These are phyloP conservation scores for Metschnikowia lochheadii DNA, from an alignment of 805 yeast genomes.

Conservation along the genomic window DNA sequence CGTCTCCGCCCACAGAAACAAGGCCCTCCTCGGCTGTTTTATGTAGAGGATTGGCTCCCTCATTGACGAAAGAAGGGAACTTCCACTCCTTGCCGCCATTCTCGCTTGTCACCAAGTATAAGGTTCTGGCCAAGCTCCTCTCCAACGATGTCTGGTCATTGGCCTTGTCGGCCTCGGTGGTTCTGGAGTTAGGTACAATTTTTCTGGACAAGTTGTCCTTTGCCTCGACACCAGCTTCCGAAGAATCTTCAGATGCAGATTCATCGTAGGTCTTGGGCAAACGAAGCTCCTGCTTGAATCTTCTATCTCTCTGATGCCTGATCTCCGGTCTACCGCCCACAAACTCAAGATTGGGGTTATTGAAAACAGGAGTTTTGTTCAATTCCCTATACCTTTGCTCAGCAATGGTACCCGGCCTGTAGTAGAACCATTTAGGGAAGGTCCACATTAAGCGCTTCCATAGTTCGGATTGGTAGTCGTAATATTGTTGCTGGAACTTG, in stretches of 20 bases:
- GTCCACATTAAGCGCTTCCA: conserved; percentile 96
- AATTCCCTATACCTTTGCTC: conserved; percentile 74
- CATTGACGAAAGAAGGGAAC: conserved; percentile 65
- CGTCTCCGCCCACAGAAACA: conserved; percentile 64
- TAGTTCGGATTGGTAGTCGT: conserved; percentile 78
- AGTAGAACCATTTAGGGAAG: conserved; percentile 90
- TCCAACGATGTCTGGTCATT: conserved; percentile 68
- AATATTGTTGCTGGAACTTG: conserved; percentile 69
- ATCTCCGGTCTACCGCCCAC: conserved; percentile 83
- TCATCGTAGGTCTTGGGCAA: conserved; percentile 62
- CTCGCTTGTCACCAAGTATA: conserved; percentile 65
- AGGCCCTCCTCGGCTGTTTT: conserved; percentile 72
- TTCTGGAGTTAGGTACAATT: conserved; percentile 64
- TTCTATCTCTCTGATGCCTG: conserved; percentile 83
- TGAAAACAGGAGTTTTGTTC: conserved; percentile 70
- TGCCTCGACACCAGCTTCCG: conserved; percentile 10
- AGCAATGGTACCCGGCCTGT: conserved; percentile 82
- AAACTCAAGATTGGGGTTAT: conserved; percentile 72
- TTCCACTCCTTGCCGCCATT: conserved; percentile 50
- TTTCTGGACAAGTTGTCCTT: conserved; percentile 60
- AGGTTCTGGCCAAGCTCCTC: conserved; percentile 71
- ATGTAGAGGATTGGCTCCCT: conserved; percentile 52
- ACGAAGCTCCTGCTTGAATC: conserved; percentile 71
- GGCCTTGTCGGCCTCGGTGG: conserved; percentile 68
- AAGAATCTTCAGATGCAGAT: conserved; percentile 9